These are phyloP conservation scores for Calonectria montana DNA, from an alignment of 2,329 filamentous ascomycete species.

Conservation along the genomic window DNA sequence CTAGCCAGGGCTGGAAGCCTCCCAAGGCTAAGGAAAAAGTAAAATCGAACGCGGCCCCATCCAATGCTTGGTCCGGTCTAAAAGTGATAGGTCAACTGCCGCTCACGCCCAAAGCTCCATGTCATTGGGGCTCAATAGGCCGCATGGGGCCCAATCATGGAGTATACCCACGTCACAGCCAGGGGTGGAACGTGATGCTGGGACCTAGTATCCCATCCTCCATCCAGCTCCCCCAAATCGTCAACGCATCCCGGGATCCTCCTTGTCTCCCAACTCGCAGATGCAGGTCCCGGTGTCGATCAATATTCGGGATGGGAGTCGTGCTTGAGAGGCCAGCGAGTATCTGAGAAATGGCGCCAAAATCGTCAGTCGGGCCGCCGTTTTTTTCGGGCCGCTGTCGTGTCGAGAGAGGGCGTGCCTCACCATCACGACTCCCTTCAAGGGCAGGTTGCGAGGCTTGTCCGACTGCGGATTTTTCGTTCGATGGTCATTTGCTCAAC, in stretches of 20 bases:
- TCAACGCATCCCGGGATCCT: slow-evolving; percentile 18
- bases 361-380: not conserved
- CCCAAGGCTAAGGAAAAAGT: slow-evolving; percentile 10
- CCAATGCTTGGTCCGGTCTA: not conserved
- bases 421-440: slow-evolving; percentile 8
- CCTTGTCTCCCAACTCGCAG: slow-evolving; percentile 5
- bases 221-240: slow-evolving; percentile 10
- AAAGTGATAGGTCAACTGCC: not conserved
- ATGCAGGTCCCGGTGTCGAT: slow-evolving; percentile 29
- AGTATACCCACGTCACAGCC: slow-evolving; percentile 19
- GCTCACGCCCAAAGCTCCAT: not conserved
- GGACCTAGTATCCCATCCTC: slow-evolving; percentile 5
- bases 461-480: slow-evolving; percentile 14
- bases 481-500: slow-evolving; percentile 19
- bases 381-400: slow-evolving; percentile 8
- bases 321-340: slow-evolving; percentile 1
- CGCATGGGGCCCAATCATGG: not conserved
- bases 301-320: slow-evolving; percentile 27
- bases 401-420: not conserved
- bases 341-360: slow-evolving; percentile 6
- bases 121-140: not conserved
- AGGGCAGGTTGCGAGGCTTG: slow-evolving; percentile 8
- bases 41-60: slow-evolving; percentile 5
- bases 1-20: not conserved
- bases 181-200: slow-evolving; percentile 6